These are phyloP conservation scores for Fusarium clavum DNA, from an alignment of 2,329 filamentous ascomycete genomes.

Conservation along the genomic window DNA sequence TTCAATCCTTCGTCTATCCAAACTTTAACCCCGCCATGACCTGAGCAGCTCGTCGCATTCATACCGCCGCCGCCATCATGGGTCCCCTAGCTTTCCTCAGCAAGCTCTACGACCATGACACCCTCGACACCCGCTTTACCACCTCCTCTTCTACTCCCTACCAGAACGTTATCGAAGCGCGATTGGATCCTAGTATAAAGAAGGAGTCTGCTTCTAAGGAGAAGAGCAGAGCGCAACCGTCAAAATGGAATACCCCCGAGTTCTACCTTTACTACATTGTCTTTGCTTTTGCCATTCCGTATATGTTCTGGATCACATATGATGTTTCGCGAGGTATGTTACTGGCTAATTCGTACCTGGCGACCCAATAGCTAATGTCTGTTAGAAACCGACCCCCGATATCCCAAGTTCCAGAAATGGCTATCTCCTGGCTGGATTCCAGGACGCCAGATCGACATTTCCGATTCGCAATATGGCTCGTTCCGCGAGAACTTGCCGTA, in stretches of 20 bases:
- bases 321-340: conserved; percentile 82
- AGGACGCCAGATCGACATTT: conserved; percentile 91
- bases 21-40: conserved; percentile 34
- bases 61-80: conserved; percentile 52
- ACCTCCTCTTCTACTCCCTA: conserved; percentile 77
- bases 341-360: not conserved
- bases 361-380: conserved; percentile 26
- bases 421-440: conserved; percentile 90
- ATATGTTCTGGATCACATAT: conserved; percentile 92
- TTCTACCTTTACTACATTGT: conserved; percentile 84
- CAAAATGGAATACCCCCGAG: conserved; percentile 88
- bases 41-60: conserved; percentile 32
- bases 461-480: conserved; percentile 85
- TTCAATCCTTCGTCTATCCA: not conserved
- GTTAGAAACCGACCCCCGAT: conserved; percentile 83
- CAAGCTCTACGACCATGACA: conserved; percentile 73
- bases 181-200: conserved; percentile 55
- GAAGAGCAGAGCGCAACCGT: conserved; percentile 62
- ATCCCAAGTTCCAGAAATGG: conserved; percentile 75
- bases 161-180: conserved; percentile 65
- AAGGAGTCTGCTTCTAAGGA: conserved; percentile 52
- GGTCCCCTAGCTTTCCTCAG: conserved; percentile 57
- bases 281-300: conserved; percentile 74
- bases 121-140: conserved; percentile 72
- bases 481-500: conserved; percentile 90